A percentile compares a stretch with the other conserved stretches of the same genome.
These are phyloP conservation scores for Pichia gijzeniarum DNA, from an alignment of 805 yeast species.

Conservation along the genomic window DNA sequence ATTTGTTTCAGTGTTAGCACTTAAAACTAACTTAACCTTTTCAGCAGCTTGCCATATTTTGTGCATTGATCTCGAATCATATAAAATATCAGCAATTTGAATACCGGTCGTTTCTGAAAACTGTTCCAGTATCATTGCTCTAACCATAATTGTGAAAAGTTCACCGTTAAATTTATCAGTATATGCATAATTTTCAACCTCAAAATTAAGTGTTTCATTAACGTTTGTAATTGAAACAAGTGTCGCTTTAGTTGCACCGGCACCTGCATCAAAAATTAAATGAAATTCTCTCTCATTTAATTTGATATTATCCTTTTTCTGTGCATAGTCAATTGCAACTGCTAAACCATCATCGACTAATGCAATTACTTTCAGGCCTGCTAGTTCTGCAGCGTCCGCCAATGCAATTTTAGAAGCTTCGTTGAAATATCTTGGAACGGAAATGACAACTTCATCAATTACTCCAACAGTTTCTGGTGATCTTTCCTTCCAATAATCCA, in stretches of 20 bases:
- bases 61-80: conserved; percentile 53
- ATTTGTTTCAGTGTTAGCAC: conserved; percentile 81
- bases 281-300: conserved; percentile 46
- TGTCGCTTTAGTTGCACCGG: conserved; percentile 85
- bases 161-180: conserved; percentile 74
- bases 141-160: conserved; percentile 57
- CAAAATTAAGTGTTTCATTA: conserved; percentile 39
- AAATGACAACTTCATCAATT: conserved; percentile 61
- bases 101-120: conserved; percentile 35
- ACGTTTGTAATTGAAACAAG: conserved; percentile 56
- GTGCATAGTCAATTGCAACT: conserved; percentile 75
- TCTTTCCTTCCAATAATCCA: conserved; percentile 48
- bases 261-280: conserved; percentile 84
- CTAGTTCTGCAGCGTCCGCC: conserved; percentile 63
- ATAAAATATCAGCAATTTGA: conserved; percentile 24
- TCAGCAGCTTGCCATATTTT: conserved; percentile 80
- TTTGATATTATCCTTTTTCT: conserved; percentile 38
- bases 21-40: conserved; percentile 76
- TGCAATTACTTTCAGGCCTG: conserved; percentile 58
- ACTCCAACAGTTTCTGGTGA: conserved; percentile 42
- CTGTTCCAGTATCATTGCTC: conserved; percentile 51
- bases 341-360: conserved; percentile 91
- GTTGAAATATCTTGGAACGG: conserved; percentile 69
- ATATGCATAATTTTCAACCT: conserved; percentile 66
- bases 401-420: conserved; percentile 65